Evolutionary conservation across 225 moss, liverwort and hornwort genomes (phyloP).

Genomic region (Asterella californica): DNA sequence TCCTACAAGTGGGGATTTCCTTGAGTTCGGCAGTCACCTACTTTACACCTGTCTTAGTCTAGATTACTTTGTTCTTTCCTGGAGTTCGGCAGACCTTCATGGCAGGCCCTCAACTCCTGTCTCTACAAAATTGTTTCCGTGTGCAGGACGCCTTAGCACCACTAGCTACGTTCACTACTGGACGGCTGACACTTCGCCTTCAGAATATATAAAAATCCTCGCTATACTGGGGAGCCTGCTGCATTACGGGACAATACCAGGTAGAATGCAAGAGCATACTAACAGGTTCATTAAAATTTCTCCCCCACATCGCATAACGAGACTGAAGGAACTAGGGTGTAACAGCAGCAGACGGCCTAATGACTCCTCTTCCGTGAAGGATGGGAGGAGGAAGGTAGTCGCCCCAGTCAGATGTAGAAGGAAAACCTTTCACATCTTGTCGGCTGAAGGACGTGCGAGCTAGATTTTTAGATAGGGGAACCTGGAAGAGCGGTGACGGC

Average conservation of each 20-base stretch:
- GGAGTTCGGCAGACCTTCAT: not conserved
- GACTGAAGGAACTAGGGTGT: slow-evolving; percentile 29
- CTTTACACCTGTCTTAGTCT: slow-evolving; percentile 12
- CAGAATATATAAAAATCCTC: not conserved
- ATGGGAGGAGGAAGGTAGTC: slow-evolving; percentile 55
- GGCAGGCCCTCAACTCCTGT: slow-evolving; percentile 1
- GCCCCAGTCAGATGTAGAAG: slow-evolving; percentile 67
- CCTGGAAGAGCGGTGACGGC: slow-evolving; percentile 40
- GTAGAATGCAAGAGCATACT: not conserved
- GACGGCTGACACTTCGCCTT: slow-evolving; percentile 2
- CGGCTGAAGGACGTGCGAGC: slow-evolving; percentile 42
- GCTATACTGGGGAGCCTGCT: slow-evolving; percentile 1
- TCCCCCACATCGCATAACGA: not conserved
- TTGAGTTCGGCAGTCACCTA: slow-evolving; percentile 5
- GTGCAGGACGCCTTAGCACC: not conserved
- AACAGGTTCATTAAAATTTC: not conserved
- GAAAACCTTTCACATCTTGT: slow-evolving; percentile 51
- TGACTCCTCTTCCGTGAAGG: slow-evolving; percentile 44
- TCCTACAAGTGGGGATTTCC: not conserved
- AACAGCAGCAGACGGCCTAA: slow-evolving; percentile 28
- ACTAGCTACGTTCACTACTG: not conserved
- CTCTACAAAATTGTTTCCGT: slow-evolving; percentile 5
- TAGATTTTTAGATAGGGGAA: slow-evolving; percentile 42
- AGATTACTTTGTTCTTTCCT: not conserved
- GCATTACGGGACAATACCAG: not conserved